Base-by-base conservation (phyloP, 2,329 filamentous ascomycete genomes). In the Fusarium brachygibbosum region DNA sequence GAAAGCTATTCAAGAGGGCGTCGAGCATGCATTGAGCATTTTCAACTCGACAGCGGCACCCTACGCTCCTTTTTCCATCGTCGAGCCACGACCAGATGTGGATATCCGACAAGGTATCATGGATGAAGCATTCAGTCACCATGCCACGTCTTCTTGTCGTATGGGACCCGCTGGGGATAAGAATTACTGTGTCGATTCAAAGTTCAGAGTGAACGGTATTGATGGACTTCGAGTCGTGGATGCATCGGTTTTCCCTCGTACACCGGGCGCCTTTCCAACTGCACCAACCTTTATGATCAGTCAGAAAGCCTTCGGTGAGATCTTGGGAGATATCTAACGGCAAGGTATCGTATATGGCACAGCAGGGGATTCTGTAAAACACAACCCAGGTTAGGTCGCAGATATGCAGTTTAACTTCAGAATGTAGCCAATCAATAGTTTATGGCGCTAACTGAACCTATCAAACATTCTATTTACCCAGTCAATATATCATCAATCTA, bases 201-300 rank as follows among this genome's bases (percentile, higher is more conserved):
- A 84, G 52, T 88, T 89, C 75, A 80, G 82, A 21, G 87, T 90
- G 5, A 79, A 84, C 19, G 86, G 86, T 2, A 83, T 87, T 0
- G 75, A 81, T 2, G 82, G 83, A 0, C 77, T 90, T 50, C 79
- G 88, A 6, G 87, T 89, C 8, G 87, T 90, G 3, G 88, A 90
- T 78, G 87, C 86, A 0, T 84, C 81, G n/a, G 79, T 84, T 7
- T 89, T 86, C 60, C 86, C 87, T 8, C 61, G 68, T 21, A 37
- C 51, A 1, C 68, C 68, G 0, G 69, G 64, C 17, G 64, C 54
- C 17, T 71, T 71, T 1, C 68, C 69, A 9, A 58, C 44, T 14
- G 68, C 63, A 1, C 68, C 68, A 1, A 69, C 68, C 1, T 70
- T 70, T 31, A 23, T 70, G 32, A 70, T 65, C 14, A 65, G 53